Percentiles rank a stretch among this genome's conserved stretches.
Conservation (phyloP, 345 rosid genomes). For the Lumnitzera littorea region DNA sequence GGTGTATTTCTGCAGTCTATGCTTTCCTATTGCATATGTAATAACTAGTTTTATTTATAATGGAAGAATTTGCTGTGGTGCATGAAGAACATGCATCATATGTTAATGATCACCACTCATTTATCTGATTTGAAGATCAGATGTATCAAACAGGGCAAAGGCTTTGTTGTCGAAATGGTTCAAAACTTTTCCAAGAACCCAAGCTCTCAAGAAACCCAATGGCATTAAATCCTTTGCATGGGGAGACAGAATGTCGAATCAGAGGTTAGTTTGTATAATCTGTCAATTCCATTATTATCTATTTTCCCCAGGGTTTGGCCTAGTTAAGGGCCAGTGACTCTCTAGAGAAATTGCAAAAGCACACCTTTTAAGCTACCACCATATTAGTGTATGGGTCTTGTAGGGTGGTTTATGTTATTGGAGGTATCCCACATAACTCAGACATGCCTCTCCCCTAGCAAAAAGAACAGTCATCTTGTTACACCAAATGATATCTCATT, state of each 20-base stretch:
- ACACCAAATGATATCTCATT: slow-evolving; percentile 19
- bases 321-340: too few relatives aligned
- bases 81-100: neutral
- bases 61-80: too few relatives aligned
- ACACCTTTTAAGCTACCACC: too few relatives aligned
- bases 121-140: slow-evolving; percentile 98
- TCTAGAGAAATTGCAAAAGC: too few relatives aligned
- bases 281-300: too few relatives aligned
- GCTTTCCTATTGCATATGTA: too few relatives aligned
- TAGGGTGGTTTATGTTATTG: too few relatives aligned
- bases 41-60: too few relatives aligned
- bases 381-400: neutral
- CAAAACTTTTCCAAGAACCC: slow-evolving; percentile 71
- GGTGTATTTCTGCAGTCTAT: too few relatives aligned
- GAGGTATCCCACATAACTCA: too few relatives aligned
- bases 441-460: too few relatives aligned
- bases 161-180: slow-evolving; percentile 85
- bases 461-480: neutral
- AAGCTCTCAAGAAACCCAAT: slow-evolving; percentile 60
- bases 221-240: slow-evolving; percentile 48
- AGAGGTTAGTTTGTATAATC: slow-evolving; percentile 46
- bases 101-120: slow-evolving; percentile 34
- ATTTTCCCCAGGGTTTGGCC: too few relatives aligned
- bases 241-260: slow-evolving; percentile 66
- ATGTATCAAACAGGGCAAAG: slow-evolving; percentile 98